phyloP scores from a whole-genome alignment of 257 asterid species.

The Solanum habrochaites region DNA sequence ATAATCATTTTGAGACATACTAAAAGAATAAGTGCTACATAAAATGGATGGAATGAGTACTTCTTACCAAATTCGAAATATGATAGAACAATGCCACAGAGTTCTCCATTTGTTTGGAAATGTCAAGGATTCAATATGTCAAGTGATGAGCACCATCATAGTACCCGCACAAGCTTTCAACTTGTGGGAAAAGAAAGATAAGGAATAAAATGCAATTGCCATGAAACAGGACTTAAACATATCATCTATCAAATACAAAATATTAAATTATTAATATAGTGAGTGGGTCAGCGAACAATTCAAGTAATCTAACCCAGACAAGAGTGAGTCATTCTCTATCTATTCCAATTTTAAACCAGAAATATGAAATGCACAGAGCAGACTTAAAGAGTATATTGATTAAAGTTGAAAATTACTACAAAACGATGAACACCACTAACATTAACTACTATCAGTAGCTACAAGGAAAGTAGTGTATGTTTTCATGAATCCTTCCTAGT shows the following conservation, averaged over 20 bases:
- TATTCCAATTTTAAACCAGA: not conserved
- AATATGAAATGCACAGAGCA: not conserved
- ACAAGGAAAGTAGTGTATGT: not conserved
- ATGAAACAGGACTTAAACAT: not conserved
- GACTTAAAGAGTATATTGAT: not conserved
- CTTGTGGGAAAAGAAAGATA: not conserved
- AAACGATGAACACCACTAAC: not conserved
- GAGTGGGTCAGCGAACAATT: not conserved
- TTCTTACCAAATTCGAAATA: not conserved
- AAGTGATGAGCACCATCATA: not conserved
- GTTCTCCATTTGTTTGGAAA: not conserved
- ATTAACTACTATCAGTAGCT: not conserved
- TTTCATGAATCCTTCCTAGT: not conserved
- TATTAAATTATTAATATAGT: not conserved
- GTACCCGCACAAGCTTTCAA: not conserved
- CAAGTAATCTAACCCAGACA: not conserved
- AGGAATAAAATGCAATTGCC: not conserved
- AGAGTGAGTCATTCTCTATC: not conserved
- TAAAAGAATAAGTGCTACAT: not conserved
- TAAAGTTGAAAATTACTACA: not conserved
- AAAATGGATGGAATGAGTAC: not conserved
- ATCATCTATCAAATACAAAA: not conserved
- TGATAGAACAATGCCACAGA: not conserved
- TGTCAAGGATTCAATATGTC: not conserved
- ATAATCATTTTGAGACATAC: not conserved